Percentiles rank a stretch among this genome's conserved stretches.
phyloP scores from a whole-genome alignment of 495 filamentous ascomycete genomes.

The Evernia prunastri region DNA sequence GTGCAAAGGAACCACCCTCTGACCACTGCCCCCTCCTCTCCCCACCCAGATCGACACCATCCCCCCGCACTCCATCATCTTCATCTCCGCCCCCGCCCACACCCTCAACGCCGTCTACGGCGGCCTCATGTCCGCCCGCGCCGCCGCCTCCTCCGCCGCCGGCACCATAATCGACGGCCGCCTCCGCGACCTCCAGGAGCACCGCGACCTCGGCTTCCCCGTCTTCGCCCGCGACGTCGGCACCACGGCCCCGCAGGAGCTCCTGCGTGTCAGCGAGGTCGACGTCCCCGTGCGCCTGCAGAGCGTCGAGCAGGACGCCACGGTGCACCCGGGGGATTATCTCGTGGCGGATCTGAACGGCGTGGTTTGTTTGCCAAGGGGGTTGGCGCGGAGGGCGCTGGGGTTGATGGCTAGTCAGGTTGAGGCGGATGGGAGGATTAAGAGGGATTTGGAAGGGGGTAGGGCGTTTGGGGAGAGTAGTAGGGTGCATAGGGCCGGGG shows the following conservation, averaged over 20 bases:
- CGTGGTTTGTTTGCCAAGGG: slow-evolving; percentile 42
- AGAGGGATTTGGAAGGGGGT: slow-evolving; percentile 44
- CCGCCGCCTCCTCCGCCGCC: slow-evolving; percentile 35
- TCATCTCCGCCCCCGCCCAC: slow-evolving; percentile 48
- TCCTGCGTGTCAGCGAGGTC: slow-evolving; percentile 41
- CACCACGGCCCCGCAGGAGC: slow-evolving; percentile 43
- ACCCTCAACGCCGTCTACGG: slow-evolving; percentile 53
- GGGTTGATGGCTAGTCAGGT: slow-evolving; percentile 45
- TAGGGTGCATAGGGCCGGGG: slow-evolving; percentile 29
- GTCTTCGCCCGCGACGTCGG: slow-evolving; percentile 49
- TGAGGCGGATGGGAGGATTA: slow-evolving; percentile 49
- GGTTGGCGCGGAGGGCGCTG: slow-evolving; percentile 42
- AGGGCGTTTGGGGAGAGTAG: slow-evolving; percentile 49
- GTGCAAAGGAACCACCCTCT: not conserved
- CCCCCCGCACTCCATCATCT: slow-evolving; percentile 45
- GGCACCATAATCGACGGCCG: slow-evolving; percentile 53
- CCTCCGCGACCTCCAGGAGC: slow-evolving; percentile 53
- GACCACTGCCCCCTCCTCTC: not conserved
- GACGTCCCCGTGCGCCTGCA: slow-evolving; percentile 34
- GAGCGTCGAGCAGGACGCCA: slow-evolving; percentile 39
- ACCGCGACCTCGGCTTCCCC: slow-evolving; percentile 46
- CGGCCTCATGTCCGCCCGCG: slow-evolving; percentile 52
- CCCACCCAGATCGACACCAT: slow-evolving; percentile 46
- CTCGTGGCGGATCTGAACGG: slow-evolving; percentile 52
- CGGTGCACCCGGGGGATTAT: slow-evolving; percentile 51